A percentile compares a stretch with the other conserved stretches of the same genome.
Conservation (phyloP, 208 protist genomes). For the Novymonas esmeraldas region DNA sequence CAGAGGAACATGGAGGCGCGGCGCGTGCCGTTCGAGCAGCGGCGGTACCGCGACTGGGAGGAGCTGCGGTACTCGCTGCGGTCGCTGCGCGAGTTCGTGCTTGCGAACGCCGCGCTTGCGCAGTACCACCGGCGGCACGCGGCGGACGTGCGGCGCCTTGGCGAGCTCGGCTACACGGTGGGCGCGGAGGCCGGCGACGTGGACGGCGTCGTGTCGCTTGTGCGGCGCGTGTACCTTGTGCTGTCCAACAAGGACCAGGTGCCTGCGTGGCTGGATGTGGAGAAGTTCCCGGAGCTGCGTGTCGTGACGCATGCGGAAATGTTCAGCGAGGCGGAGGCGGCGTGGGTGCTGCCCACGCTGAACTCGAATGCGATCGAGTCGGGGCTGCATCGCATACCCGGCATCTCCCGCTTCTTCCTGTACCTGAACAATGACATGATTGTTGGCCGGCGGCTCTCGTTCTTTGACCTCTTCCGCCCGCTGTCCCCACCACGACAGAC, state of each 20-base stretch:
- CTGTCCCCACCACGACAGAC: constrained; percentile 37
- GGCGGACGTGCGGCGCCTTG: constrained; percentile 26
- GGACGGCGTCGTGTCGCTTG: constrained; percentile 22
- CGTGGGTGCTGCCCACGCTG: constrained; percentile 35
- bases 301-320: constrained; percentile 45
- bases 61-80: constrained; percentile 65
- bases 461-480: constrained; percentile 55
- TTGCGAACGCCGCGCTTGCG: constrained; percentile 29
- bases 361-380: constrained; percentile 51
- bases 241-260: constrained; percentile 43
- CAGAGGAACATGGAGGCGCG: constrained; percentile 26
- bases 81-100: constrained; percentile 29
- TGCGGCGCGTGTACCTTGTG: constrained; percentile 43
- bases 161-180: constrained; percentile 28
- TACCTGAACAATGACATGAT: constrained; percentile 67
- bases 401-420: constrained; percentile 44
- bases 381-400: constrained; percentile 42
- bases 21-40: constrained; percentile 18
- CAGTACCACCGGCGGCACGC: constrained; percentile 29
- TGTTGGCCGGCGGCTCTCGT: constrained; percentile 32
- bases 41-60: constrained; percentile 55
- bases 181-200: constrained; percentile 13
- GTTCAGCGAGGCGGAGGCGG: constrained; percentile 19
- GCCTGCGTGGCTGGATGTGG: constrained; percentile 41
- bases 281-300: constrained; percentile 32